Evolutionary conservation across 73 alveolate species (phyloP).

Genomic region (Uronychia setigera): DNA sequence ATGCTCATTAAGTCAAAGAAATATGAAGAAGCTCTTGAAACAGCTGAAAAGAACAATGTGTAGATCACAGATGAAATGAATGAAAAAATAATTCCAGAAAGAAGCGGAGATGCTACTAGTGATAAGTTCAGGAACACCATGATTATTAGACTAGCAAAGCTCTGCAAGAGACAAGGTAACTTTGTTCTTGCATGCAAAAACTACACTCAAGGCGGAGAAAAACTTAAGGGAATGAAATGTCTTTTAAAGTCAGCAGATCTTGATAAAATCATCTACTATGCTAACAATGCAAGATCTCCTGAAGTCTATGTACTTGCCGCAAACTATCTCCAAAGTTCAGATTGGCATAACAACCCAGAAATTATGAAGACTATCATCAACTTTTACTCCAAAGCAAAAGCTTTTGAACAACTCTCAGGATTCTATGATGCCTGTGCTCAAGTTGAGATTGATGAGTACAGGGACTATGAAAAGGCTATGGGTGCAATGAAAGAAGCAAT

Average conservation of each 20-base stretch:
- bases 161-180: constrained; percentile 91
- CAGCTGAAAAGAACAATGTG: constrained; percentile 85
- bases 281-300: constrained; percentile 94
- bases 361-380: constrained; percentile 93
- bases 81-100: constrained; percentile 82
- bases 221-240: constrained; percentile 96
- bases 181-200: constrained; percentile 92
- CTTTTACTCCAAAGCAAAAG: constrained; percentile 96
- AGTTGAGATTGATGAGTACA: constrained; percentile 95
- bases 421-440: constrained; percentile 94
- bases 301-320: constrained; percentile 96
- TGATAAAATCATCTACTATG: constrained; percentile 91
- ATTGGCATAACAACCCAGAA: constrained; percentile 97
- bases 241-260: constrained; percentile 89
- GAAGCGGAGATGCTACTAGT: constrained; percentile 71
- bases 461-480: constrained; percentile 96
- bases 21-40: constrained; percentile 88
- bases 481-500: constrained; percentile 96
- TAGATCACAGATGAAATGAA: constrained; percentile 87
- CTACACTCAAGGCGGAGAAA: constrained; percentile 91
- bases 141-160: constrained; percentile 86
- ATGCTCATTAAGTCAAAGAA: constrained; percentile 81
- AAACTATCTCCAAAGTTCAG: constrained; percentile 90
- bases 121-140: constrained; percentile 86
- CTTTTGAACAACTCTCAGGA: constrained; percentile 91